These are phyloP conservation scores for Sequoiadendron giganteum DNA, from an alignment of 75 land plant species.

Conservation along the genomic window DNA sequence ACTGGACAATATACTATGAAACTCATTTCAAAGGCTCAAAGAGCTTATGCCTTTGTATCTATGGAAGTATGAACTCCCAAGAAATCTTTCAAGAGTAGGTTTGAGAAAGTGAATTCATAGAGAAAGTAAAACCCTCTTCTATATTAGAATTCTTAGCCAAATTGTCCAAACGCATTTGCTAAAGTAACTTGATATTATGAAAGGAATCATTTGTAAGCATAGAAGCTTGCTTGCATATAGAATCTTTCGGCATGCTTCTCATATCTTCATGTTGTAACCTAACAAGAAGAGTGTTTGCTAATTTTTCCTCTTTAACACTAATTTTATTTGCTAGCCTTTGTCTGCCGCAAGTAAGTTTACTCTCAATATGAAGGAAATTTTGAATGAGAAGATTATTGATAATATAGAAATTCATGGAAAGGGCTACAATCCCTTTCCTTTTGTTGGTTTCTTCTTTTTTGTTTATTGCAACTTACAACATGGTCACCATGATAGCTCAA, in stretches of 20 bases:
- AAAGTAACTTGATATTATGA: not conserved
- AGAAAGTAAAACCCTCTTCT: not conserved
- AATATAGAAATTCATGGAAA: conserved; percentile 44
- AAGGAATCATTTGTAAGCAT: not conserved
- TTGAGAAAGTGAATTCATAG: too few species aligned
- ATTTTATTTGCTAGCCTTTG: too few species aligned
- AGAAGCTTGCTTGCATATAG: not conserved
- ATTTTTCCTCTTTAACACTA: too few species aligned
- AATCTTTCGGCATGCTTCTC: not conserved
- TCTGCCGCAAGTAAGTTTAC: not conserved
- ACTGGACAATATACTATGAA: too few species aligned
- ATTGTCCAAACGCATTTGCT: not conserved
- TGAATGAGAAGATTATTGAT: conserved; percentile 8
- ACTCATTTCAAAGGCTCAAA: too few species aligned
- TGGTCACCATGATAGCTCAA: conserved; percentile 46
- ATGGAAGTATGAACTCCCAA: too few species aligned
- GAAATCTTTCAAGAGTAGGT: too few species aligned
- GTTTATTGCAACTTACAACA: conserved; percentile 78
- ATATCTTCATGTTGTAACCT: not conserved
- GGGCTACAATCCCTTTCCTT: conserved; percentile 44
- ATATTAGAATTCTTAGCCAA: not conserved
- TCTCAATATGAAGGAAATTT: not conserved
- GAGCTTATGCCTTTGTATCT: too few species aligned
- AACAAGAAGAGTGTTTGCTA: too few species aligned
- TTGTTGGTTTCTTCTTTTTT: conserved; percentile 55